phyloP scores from a whole-genome alignment of 495 filamentous ascomycete genomes.

The Aspergillus bertholletiae region DNA sequence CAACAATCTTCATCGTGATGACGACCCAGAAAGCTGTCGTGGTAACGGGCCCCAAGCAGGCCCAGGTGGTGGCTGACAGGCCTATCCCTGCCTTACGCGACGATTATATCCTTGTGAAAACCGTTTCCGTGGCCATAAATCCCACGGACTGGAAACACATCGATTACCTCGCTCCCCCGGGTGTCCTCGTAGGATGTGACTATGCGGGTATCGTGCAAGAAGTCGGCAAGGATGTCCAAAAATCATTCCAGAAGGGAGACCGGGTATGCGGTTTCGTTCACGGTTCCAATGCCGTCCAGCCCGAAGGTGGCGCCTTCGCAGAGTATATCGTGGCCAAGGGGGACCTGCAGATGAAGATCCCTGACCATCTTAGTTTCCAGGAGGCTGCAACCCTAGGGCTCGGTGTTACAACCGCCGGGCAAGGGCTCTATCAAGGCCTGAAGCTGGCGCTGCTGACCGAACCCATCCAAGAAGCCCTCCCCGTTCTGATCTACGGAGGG shows the following conservation, averaged over 20 bases:
- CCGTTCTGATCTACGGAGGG: slow-evolving; percentile 50
- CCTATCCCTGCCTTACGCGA: slow-evolving; percentile 35
- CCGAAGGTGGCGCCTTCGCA: slow-evolving; percentile 52
- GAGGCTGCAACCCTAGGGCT: slow-evolving; percentile 55
- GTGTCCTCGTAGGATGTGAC: slow-evolving; percentile 51
- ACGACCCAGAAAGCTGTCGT: too few relatives aligned
- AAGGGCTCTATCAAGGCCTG: slow-evolving; percentile 32
- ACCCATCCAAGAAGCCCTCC: slow-evolving; percentile 12
- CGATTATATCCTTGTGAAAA: slow-evolving; percentile 51
- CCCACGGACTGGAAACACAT: slow-evolving; percentile 60
- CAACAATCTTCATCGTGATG: too few relatives aligned
- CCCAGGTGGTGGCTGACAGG: slow-evolving; percentile 18
- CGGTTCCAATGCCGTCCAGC: slow-evolving; percentile 46
- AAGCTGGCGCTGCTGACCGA: slow-evolving; percentile 22
- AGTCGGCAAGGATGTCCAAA: slow-evolving; percentile 48
- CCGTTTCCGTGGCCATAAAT: slow-evolving; percentile 49
- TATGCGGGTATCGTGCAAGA: slow-evolving; percentile 53
- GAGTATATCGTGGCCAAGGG: slow-evolving; percentile 50
- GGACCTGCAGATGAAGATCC: slow-evolving; percentile 48
- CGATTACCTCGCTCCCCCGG: slow-evolving; percentile 25
- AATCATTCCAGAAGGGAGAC: slow-evolving; percentile 44
- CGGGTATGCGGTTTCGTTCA: slow-evolving; percentile 48
- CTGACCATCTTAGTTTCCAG: slow-evolving; percentile 51
- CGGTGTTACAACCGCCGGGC: slow-evolving; percentile 44
- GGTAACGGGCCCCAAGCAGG: too few relatives aligned